phyloP scores from a whole-genome alignment of 805 yeast species.

The Barnettozyma californica region DNA sequence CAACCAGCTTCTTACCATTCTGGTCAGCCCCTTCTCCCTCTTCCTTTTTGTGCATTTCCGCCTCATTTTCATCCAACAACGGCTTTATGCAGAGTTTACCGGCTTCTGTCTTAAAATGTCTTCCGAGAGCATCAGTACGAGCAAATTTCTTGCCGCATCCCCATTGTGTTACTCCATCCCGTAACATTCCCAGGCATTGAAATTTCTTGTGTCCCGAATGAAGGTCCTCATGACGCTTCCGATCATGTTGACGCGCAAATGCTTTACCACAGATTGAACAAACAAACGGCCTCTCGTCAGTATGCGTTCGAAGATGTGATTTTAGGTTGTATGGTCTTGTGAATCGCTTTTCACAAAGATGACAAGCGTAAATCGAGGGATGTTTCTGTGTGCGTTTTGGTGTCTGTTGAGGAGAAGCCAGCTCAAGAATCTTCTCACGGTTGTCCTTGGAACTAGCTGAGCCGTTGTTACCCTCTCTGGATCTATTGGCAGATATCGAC shows the following conservation, averaged over 20 bases:
- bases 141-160: conserved; percentile 82
- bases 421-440: conserved; percentile 54
- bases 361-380: conserved; percentile 73
- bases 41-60: conserved; percentile 13
- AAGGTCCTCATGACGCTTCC: conserved; percentile 69
- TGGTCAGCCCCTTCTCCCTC: conserved; percentile 3
- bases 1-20: background rate
- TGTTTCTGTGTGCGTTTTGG: conserved; percentile 60
- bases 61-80: conserved; percentile 51
- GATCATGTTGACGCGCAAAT: conserved; percentile 75
- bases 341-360: conserved; percentile 77
- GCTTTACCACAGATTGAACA: conserved; percentile 76
- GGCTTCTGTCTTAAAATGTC: conserved; percentile 77
- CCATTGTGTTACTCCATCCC: conserved; percentile 53
- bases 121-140: conserved; percentile 69
- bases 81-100: conserved; percentile 71
- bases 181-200: conserved; percentile 62
- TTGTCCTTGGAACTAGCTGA: conserved; percentile 15
- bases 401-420: conserved; percentile 53
- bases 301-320: conserved; percentile 87
- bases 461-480: conserved; percentile 7
- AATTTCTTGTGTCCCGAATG: conserved; percentile 74
- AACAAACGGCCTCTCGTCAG: conserved; percentile 73
- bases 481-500: conserved; percentile 11
- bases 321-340: conserved; percentile 91